These are phyloP conservation scores for Chrysoporthe deuterocubensis DNA, from an alignment of 2,329 filamentous ascomycete genomes.

Conservation along the genomic window DNA sequence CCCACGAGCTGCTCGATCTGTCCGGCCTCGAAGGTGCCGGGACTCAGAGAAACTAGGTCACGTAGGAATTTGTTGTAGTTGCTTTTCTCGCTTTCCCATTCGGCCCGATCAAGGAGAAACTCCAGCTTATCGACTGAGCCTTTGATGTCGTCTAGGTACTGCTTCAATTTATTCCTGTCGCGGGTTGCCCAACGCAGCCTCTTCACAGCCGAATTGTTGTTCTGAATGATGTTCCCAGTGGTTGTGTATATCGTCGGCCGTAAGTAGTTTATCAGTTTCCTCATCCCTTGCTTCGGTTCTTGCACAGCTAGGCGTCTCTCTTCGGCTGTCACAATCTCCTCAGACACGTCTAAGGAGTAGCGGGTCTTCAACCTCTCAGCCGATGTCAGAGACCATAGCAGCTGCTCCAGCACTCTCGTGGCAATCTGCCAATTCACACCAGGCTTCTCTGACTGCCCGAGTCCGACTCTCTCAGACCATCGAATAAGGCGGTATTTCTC, in stretches of 20 bases:
- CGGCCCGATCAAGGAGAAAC: slow-evolving; percentile 30
- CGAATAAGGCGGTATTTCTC: slow-evolving; percentile 31
- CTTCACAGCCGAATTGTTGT: slow-evolving; percentile 28
- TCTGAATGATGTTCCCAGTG: slow-evolving; percentile 29
- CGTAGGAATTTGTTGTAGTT: slow-evolving; percentile 29
- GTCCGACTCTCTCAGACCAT: slow-evolving; percentile 30
- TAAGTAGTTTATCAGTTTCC: slow-evolving; percentile 28
- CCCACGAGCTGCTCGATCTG: slow-evolving; percentile 30
- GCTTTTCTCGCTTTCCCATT: slow-evolving; percentile 25
- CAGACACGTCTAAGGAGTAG: slow-evolving; percentile 30
- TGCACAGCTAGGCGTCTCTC: not conserved
- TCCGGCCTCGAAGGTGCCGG: slow-evolving; percentile 29
- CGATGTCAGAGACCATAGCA: slow-evolving; percentile 28
- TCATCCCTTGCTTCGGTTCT: slow-evolving; percentile 23
- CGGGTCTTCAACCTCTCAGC: slow-evolving; percentile 27
- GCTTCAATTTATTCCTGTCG: slow-evolving; percentile 28
- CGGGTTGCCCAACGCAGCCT: slow-evolving; percentile 30
- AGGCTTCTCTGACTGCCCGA: slow-evolving; percentile 23
- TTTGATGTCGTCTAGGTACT: slow-evolving; percentile 27
- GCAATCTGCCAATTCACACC: slow-evolving; percentile 32
- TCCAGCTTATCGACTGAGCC: slow-evolving; percentile 27
- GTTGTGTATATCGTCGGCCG: slow-evolving; percentile 21
- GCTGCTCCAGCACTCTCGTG: slow-evolving; percentile 28
- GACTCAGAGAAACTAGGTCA: slow-evolving; percentile 31
- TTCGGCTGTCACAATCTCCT: slow-evolving; percentile 25